Conservation (phyloP, 257 asterid genomes). For the Solanum okadae region DNA sequence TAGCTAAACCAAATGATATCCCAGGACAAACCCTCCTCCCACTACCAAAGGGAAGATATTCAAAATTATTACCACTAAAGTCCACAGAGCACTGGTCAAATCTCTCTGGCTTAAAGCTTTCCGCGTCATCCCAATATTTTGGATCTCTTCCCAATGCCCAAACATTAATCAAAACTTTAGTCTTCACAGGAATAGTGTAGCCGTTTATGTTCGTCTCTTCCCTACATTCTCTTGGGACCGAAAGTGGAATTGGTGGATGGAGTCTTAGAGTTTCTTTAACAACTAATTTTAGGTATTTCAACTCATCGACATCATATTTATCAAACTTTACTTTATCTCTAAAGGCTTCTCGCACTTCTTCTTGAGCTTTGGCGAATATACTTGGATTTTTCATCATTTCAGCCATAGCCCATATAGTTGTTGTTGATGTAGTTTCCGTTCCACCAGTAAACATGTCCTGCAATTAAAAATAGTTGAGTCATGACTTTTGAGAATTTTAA, state of each 20-base stretch:
- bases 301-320: not conserved
- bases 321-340: not conserved
- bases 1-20: not conserved
- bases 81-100: not conserved
- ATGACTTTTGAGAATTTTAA: too few relatives aligned
- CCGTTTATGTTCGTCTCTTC: not conserved
- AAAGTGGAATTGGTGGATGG: not conserved
- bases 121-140: not conserved
- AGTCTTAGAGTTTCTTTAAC: not conserved
- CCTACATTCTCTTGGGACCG: not conserved
- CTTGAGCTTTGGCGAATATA: not conserved
- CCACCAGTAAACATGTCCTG: not conserved
- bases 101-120: not conserved
- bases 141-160: not conserved
- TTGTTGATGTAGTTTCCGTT: not conserved
- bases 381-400: not conserved
- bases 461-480: not conserved
- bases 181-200: not conserved
- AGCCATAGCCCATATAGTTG: not conserved
- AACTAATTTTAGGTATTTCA: not conserved
- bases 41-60: not conserved
- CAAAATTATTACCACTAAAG: not conserved
- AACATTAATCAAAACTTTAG: not conserved
- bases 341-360: not conserved
- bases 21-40: not conserved